Evolutionary conservation across 2,329 filamentous ascomycete species (phyloP).

Genomic region (Orbilia oligospora): DNA sequence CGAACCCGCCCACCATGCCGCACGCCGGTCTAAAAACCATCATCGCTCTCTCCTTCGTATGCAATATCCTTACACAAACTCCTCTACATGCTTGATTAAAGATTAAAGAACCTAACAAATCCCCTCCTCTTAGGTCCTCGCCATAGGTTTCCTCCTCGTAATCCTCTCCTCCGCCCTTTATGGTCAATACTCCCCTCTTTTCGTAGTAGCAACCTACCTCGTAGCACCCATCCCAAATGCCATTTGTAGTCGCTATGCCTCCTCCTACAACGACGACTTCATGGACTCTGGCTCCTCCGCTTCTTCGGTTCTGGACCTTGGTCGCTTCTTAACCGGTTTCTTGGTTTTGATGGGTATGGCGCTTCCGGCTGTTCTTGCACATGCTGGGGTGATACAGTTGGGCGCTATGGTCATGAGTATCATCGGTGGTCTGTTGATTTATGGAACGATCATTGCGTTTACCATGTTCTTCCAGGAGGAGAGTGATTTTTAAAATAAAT

Average conservation of each 20-base stretch:
- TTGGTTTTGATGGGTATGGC: slow-evolving; percentile 98
- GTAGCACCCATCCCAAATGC: slow-evolving; percentile 95
- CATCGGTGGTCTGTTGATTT: slow-evolving; percentile 91
- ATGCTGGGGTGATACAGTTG: slow-evolving; percentile 83
- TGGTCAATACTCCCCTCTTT: slow-evolving; percentile 92
- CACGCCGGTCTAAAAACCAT: slow-evolving; percentile 92
- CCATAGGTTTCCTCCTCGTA: slow-evolving; percentile 97
- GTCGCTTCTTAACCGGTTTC: slow-evolving; percentile 93
- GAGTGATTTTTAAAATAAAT: slow-evolving; percentile 82
- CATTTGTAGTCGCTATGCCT: slow-evolving; percentile 89
- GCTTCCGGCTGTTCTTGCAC: slow-evolving; percentile 87
- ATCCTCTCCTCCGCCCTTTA: slow-evolving; percentile 97
- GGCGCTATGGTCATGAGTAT: slow-evolving; percentile 97
- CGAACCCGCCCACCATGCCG: slow-evolving; percentile 39
- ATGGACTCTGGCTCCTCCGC: slow-evolving; percentile 81
- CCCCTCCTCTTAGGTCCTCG: slow-evolving; percentile 78
- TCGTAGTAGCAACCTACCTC: slow-evolving; percentile 96
- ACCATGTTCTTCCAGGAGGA: slow-evolving; percentile 98
- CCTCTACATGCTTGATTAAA: neutral
- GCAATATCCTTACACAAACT: slow-evolving; percentile 63
- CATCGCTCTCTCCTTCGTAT: slow-evolving; percentile 96
- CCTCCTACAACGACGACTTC: slow-evolving; percentile 85
- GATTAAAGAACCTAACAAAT: neutral
- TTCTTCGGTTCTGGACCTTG: slow-evolving; percentile 89
- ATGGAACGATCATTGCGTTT: slow-evolving; percentile 98